These are phyloP conservation scores for Pyrus bretschneideri DNA, from an alignment of 306 rosid genomes.

Conservation along the genomic window DNA sequence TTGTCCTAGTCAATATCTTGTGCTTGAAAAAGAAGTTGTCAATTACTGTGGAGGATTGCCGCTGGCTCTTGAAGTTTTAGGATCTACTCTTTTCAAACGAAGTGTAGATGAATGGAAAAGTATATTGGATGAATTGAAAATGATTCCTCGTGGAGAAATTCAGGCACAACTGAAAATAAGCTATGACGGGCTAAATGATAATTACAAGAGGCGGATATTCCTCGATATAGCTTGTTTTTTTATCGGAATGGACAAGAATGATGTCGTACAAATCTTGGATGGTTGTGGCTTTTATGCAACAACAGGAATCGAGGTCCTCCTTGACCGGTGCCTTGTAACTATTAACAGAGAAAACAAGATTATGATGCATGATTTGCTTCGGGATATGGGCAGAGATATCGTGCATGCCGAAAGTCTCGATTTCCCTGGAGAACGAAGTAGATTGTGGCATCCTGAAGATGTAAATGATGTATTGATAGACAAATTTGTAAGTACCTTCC, in stretches of 20 bases:
- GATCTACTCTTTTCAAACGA: conserved; percentile 21
- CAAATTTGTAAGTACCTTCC: neutral
- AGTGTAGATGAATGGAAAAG: conserved; percentile 12
- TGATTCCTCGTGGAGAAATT: conserved; percentile 11
- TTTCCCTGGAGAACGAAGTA: conserved; percentile 3
- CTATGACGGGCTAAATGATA: conserved; percentile 6
- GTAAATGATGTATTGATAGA: neutral
- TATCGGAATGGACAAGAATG: conserved; percentile 15
- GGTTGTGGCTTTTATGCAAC: conserved; percentile 31
- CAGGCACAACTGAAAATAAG: conserved; percentile 19
- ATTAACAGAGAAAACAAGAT: neutral
- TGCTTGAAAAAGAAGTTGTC: conserved; percentile 1
- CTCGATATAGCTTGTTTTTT: conserved; percentile 37
- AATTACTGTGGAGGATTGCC: conserved; percentile 32
- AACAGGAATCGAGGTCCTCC: conserved; percentile 24
- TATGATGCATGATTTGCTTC: conserved; percentile 10
- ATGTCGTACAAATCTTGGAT: conserved; percentile 22
- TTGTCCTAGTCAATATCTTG: neutral
- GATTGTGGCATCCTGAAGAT: neutral
- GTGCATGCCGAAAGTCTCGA: conserved; percentile 2
- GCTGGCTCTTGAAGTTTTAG: conserved; percentile 32
- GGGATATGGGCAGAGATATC: conserved; percentile 44
- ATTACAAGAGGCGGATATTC: conserved; percentile 17
- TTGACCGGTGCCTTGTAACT: conserved; percentile 21
- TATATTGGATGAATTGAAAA: conserved; percentile 17